Evolutionary conservation across 176 grass and related monocot genomes (phyloP).

Genomic region (Paspalum vaginatum): DNA sequence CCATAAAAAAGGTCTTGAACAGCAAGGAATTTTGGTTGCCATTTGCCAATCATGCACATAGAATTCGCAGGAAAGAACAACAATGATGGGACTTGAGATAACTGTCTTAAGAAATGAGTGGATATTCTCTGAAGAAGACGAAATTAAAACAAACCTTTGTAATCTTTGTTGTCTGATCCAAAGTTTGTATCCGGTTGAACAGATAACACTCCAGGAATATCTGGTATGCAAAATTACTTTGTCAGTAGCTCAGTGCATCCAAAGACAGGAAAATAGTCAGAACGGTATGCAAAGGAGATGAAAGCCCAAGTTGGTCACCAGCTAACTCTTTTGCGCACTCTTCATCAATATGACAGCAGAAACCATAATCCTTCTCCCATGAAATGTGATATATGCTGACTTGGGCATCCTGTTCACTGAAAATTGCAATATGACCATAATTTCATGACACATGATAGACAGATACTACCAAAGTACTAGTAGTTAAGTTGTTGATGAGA

Average conservation of each 20-base stretch:
- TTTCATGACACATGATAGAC: background rate
- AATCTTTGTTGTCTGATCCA: slow-evolving; percentile 64
- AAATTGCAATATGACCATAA: slow-evolving; percentile 15
- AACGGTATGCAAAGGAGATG: background rate
- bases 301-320: slow-evolving; percentile 48
- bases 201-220: slow-evolving; percentile 77
- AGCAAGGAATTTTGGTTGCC: background rate
- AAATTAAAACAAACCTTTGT: slow-evolving; percentile 56
- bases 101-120: background rate
- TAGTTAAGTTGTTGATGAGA: background rate
- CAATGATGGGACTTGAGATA: background rate
- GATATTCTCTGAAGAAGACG: slow-evolving; percentile 20
- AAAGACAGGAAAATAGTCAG: slow-evolving; percentile 1
- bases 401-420: slow-evolving; percentile 89
- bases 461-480: slow-evolving; percentile 21
- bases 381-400: slow-evolving; percentile 87
- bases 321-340: slow-evolving; percentile 65
- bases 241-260: background rate
- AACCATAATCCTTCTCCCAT: slow-evolving; percentile 84
- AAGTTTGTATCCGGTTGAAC: slow-evolving; percentile 65
- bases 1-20: background rate
- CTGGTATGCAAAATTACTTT: slow-evolving; percentile 45
- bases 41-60: background rate
- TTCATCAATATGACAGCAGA: slow-evolving; percentile 85
- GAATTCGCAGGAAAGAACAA: background rate